Base-by-base conservation (phyloP, 768 basidiomycete genomes). In the Naganishia kalamii region DNA sequence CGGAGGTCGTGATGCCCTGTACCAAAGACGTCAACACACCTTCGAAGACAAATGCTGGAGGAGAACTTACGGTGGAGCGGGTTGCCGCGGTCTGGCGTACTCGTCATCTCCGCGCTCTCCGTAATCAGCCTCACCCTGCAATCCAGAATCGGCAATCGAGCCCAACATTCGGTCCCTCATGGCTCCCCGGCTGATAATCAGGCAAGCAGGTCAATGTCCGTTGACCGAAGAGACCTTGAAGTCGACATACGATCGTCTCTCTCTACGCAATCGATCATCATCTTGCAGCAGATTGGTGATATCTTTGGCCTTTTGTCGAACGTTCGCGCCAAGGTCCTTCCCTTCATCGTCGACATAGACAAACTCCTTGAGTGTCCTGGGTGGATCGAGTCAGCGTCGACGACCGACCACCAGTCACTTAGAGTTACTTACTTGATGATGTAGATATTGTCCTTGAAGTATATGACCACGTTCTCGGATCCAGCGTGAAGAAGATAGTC, bases 261-360 rank as follows among this genome's bases (percentile, higher is more conserved):
- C 92, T 69, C 89, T 86, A 12, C 90, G 84, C 50, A 99, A 83
- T 10, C 96, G 86, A 1, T 81, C 79, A 62, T 94, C 87, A 75
- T 99, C 96, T 76, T 85, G 83, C 29, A 99, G 83, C 13, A 98
- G 84, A 74, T 92, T 92, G 37, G 92, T 92, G 78, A 99, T 97
- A 70, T 98, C 96, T 77, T 99, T 98, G 13, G 96, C 96, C 66
- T 79, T 77, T 63, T 76, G 76, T 48, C 79, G 68, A 51, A 78
- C 77, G 78, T 98, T 99, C n/a, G 92, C 92, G 37, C 96, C 96
- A 73, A 96, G 92, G 75, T 99, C 96, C 78, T 96, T 96, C 57
- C 87, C 89, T 41, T 89, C 87, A 72, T 98, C 96, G 78, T 98
- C 96, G 63, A 94, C 78, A 74, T 86, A 96, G 71, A 98, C 94